phyloP scores from a whole-genome alignment of 805 yeast species.

The Pichia nakasei region DNA sequence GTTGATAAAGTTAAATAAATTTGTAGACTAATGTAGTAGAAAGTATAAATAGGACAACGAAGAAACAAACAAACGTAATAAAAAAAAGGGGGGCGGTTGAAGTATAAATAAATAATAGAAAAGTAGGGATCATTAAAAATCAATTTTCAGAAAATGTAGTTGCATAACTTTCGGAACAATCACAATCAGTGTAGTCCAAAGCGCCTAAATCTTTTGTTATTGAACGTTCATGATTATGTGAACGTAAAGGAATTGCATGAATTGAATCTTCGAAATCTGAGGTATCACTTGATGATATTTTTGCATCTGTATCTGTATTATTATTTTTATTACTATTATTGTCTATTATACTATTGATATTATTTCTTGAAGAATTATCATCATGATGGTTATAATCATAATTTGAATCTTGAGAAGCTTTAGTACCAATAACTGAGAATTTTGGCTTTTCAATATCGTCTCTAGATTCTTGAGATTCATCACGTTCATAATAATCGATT shows the following conservation, averaged over 20 bases:
- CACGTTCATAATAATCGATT: slow-evolving; percentile 68
- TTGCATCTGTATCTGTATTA: neutral
- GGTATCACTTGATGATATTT: neutral
- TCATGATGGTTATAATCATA: slow-evolving; percentile 29
- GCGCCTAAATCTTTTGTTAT: slow-evolving; percentile 8
- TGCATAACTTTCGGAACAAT: neutral
- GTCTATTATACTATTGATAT: neutral
- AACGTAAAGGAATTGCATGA: neutral
- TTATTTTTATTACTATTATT: neutral
- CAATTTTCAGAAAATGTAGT: neutral
- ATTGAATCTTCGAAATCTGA: neutral
- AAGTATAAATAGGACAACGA: no score
- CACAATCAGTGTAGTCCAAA: slow-evolving; percentile 14
- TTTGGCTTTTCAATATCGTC: slow-evolving; percentile 20
- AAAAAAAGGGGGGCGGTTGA: no score
- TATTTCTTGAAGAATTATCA: slow-evolving; percentile 10
- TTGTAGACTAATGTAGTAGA: no score
- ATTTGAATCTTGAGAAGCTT: slow-evolving; percentile 25
- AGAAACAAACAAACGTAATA: no score
- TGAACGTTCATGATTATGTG: neutral
- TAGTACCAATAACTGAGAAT: slow-evolving; percentile 29
- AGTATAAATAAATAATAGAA: no score
- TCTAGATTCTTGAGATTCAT: slow-evolving; percentile 24
- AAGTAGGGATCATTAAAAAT: no score
- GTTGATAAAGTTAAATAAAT: no score